Evolutionary conservation across 2,329 filamentous ascomycete genomes (phyloP), one percentile per base, ranked within the genome.

Genomic region (Arthroderma sp.): DNA sequence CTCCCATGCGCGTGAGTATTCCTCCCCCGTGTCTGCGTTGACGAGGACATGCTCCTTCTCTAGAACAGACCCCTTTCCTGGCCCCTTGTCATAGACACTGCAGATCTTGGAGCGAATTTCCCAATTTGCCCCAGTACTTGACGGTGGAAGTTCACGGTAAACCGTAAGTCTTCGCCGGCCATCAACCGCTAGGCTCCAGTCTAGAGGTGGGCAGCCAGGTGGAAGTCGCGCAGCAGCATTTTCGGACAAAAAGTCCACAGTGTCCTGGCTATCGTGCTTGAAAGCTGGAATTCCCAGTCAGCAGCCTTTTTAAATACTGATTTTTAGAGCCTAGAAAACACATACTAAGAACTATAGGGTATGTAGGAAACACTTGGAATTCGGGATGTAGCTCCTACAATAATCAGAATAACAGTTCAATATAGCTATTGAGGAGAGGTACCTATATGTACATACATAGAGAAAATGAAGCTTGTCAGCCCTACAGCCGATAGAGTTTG

Each of bases 391-490:
- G 76, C 68, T 95, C 88, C 85, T 89, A 52, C 0, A 4, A 28
- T 28, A 29, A 36, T 28, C 5, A 29, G 22, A 10, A 29, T 6
- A 28, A 42, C 8, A 8, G n/a, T 6, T 3, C n/a, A 38, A 9
- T 15, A 6, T 31, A 9, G 8, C 9, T 11, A 28, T 28, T 3
- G 32, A n/a, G 15, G 31, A 32, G 32, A 34, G 11, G 8, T 9
- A 11, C 2, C 11, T 3, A 33, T 22, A 39, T 44, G 15, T 33
- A 59, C 75, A 48, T 72, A 91, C 86, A 57, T 87, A 95, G 67
- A 94, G 80, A 61, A 89, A 94, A 61, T 94, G 86, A 58, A 94
- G 77, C 71, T 95, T 88, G 55, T 94, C 80, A n/a, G 75, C 74
- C 8, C 78, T 89, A 59, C 75, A 80, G 46, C 88, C 88, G 61